Base-by-base conservation (phyloP, 805 yeast genomes). In the Ogataea salicorniae region DNA sequence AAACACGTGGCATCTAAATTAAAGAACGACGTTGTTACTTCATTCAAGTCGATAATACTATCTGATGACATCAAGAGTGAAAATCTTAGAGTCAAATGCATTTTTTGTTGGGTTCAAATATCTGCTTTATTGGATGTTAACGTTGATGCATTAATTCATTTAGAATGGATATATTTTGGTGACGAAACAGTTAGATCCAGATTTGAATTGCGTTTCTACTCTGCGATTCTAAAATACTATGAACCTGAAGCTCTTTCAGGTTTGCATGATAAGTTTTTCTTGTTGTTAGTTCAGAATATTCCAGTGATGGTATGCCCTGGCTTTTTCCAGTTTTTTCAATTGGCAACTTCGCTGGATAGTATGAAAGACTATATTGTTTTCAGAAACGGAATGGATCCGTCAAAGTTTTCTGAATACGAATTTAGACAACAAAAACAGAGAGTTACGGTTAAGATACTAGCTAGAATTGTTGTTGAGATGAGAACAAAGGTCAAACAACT, bases 131-230 rank as follows among this genome's bases (percentile, higher is more conserved):
- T 57, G 20, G 50, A 45, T 6, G 39, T 49, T n/a, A 46, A 52
- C 9, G 38, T 55, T 15, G 59, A 58, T 17, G 57, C 59, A 2
- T 29, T 65, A 22, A 47, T 61, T 5, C 57, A 57, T 42, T 44
- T 62, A 20, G 66, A 65, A 17, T 65, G 69, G 69, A 45, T 47
- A 0, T 64, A 62, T 43, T 60, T 65, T 46, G 65, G 60, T 1
- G 39, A 46, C 31, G 48, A 42, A 4, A 20, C 34, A 4, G n/a
- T 59, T 1, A 40, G 66, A 17, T 29, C 41, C 1, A 44, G 43
- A 23, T 49, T 52, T 41, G 68, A 62, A 23, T 41, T 65, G 5
- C 35, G 48, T 1, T 65, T 65, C 45, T 62, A 48, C 41, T 47
- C 56, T 2, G 50, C 57, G 5, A 23, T 59, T 1, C 16, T 61